Percentiles rank a stretch among this genome's conserved stretches.
phyloP scores from a whole-genome alignment of 2,329 filamentous ascomycete genomes.

The Kalmusia sp. region DNA sequence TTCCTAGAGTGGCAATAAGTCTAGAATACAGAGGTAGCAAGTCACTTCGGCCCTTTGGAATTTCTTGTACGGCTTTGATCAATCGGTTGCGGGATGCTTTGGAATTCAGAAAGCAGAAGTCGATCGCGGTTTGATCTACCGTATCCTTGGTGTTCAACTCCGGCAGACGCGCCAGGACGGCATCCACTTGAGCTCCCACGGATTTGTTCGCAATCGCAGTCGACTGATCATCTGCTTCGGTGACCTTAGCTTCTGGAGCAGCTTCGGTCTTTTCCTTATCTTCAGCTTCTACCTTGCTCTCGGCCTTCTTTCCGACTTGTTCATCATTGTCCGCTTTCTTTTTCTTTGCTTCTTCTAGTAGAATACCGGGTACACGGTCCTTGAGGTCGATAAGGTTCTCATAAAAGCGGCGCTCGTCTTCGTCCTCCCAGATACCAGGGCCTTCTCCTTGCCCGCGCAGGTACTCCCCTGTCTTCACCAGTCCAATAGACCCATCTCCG shows the following conservation, averaged over 20 bases:
- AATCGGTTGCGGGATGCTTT: constrained; percentile 96
- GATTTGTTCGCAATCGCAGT: constrained; percentile 97
- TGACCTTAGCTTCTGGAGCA: constrained; percentile 57
- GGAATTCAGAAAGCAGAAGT: constrained; percentile 98
- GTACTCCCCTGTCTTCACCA: constrained; percentile 94
- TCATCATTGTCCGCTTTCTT: constrained; percentile 87
- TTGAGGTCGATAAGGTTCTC: constrained; percentile 95
- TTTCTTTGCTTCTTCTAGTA: constrained; percentile 94
- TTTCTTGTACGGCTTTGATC: constrained; percentile 90
- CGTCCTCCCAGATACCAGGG: constrained; percentile 97
- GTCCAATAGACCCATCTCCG: constrained; percentile 80
- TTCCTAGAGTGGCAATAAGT: constrained; percentile 88
- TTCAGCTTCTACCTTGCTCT: constrained; percentile 53
- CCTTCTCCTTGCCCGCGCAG: constrained; percentile 88
- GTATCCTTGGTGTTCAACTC: constrained; percentile 90
- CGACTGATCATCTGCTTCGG: constrained; percentile 79
- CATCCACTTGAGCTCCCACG: constrained; percentile 95
- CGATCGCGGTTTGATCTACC: constrained; percentile 90
- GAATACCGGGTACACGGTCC: constrained; percentile 90
- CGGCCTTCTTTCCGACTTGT: constrained; percentile 76
- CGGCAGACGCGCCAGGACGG: constrained; percentile 83
- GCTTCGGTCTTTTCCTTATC: constrained; percentile 50
- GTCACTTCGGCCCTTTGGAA: constrained; percentile 92
- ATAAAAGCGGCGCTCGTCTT: constrained; percentile 97
- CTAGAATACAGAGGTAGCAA: constrained; percentile 91